These are phyloP conservation scores for Platanthera zijinensis DNA, from an alignment of 106 monocot genomes.

Conservation along the genomic window DNA sequence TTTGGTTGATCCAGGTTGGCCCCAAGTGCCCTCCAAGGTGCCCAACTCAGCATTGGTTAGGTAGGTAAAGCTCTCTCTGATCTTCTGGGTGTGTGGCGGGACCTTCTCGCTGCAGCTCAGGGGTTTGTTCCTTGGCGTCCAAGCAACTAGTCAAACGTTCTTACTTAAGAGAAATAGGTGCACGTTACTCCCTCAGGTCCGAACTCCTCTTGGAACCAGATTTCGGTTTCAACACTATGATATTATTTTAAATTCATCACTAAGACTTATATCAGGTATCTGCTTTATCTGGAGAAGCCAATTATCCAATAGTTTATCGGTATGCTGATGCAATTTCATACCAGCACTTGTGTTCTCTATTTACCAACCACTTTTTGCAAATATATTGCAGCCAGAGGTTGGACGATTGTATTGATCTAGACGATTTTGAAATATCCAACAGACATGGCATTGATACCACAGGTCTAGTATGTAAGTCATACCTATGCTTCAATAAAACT, in stretches of 20 bases:
- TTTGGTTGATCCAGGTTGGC: too few species aligned
- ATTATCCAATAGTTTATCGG: background rate
- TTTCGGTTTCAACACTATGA: too few species aligned
- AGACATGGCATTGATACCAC: slow-evolving; percentile 74
- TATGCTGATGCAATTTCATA: background rate
- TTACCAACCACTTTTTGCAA: background rate
- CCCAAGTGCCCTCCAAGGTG: too few species aligned
- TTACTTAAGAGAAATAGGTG: too few species aligned
- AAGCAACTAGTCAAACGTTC: too few species aligned
- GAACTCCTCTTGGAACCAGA: too few species aligned
- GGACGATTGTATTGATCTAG: slow-evolving; percentile 49
- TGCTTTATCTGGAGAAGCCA: background rate
- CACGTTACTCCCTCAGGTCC: too few species aligned
- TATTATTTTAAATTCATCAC: background rate
- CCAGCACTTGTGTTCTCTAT: background rate
- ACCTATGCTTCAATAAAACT: background rate
- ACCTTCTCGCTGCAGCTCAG: too few species aligned
- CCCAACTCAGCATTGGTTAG: too few species aligned
- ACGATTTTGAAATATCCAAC: slow-evolving; percentile 69
- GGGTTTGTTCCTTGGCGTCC: too few species aligned
- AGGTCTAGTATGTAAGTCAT: slow-evolving; percentile 77
- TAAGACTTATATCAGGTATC: background rate
- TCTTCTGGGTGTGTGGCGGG: too few species aligned
- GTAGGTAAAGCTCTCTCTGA: too few species aligned
- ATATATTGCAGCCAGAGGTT: slow-evolving; percentile 55